Evolutionary conservation across 441 rosid species (phyloP).

Genomic region (Viola pubescens): DNA sequence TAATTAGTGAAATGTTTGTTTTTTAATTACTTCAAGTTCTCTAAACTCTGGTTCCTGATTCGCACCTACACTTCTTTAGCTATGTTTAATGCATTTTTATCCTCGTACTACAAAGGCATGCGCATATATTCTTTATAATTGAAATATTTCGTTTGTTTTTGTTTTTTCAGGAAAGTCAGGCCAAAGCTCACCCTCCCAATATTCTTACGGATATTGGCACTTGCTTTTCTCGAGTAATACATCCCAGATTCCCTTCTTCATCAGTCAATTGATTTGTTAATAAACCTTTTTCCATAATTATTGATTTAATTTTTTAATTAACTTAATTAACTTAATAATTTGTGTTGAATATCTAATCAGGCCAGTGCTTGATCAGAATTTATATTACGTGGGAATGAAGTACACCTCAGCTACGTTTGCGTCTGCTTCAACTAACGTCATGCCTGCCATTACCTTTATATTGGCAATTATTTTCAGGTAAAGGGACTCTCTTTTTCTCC

Average conservation of each 20-base stretch:
- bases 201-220: conserved; percentile 57
- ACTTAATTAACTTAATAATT: not conserved
- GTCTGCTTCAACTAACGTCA: conserved; percentile 61
- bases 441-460: conserved; percentile 80
- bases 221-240: conserved; percentile 79
- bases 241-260: not conserved
- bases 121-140: too few relatives aligned
- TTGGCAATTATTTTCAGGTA: conserved; percentile 81
- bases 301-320: not conserved
- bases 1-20: too few relatives aligned
- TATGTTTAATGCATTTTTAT: too few relatives aligned
- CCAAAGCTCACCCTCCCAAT: conserved; percentile 76
- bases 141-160: not conserved
- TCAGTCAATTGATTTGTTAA: too few relatives aligned
- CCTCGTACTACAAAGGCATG: too few relatives aligned
- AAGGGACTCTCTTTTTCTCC: not conserved
- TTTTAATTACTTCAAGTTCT: not conserved
- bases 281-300: not conserved
- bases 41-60: not conserved
- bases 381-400: conserved; percentile 74
- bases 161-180: conserved; percentile 80
- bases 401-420: conserved; percentile 81
- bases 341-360: conserved; percentile 23
- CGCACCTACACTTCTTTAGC: too few relatives aligned
- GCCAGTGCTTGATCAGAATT: conserved; percentile 90